Percentiles rank a stretch among this genome's conserved stretches.
Evolutionary conservation across 805 yeast genomes (phyloP).

Genomic region (Saturnispora mendoncae): DNA sequence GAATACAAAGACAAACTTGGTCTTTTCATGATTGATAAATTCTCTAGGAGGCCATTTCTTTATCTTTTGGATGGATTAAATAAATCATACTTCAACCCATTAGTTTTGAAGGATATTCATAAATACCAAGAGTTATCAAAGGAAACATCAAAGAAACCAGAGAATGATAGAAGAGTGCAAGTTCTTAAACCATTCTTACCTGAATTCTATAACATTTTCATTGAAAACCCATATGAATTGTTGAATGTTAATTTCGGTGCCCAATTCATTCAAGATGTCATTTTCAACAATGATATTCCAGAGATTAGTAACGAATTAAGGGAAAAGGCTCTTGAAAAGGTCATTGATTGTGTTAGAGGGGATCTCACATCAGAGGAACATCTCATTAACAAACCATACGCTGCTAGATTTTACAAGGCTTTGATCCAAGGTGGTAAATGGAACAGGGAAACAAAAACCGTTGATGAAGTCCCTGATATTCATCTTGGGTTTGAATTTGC

Average conservation of each 20-base stretch:
- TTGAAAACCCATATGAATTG: slow-evolving; percentile 41
- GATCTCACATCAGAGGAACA: slow-evolving; percentile 61
- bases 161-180: slow-evolving; percentile 65
- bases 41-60: slow-evolving; percentile 80
- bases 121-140: slow-evolving; percentile 53
- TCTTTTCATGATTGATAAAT: slow-evolving; percentile 57
- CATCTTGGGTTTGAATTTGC: slow-evolving; percentile 57
- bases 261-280: slow-evolving; percentile 71
- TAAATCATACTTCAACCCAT: slow-evolving; percentile 74
- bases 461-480: slow-evolving; percentile 34
- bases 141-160: slow-evolving; percentile 79
- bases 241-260: slow-evolving; percentile 70
- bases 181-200: slow-evolving; percentile 59
- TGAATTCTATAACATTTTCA: slow-evolving; percentile 46
- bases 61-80: slow-evolving; percentile 72
- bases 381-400: slow-evolving; percentile 61
- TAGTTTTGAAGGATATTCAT: slow-evolving; percentile 47
- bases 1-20: slow-evolving; percentile 47
- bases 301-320: slow-evolving; percentile 27
- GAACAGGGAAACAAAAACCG: slow-evolving; percentile 53
- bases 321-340: slow-evolving; percentile 43
- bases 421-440: slow-evolving; percentile 82
- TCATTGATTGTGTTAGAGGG: slow-evolving; percentile 54
- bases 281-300: slow-evolving; percentile 38
- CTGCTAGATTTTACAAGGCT: slow-evolving; percentile 64